phyloP scores from a whole-genome alignment of 768 basidiomycete species.

The Boletus subcaerulescens region DNA sequence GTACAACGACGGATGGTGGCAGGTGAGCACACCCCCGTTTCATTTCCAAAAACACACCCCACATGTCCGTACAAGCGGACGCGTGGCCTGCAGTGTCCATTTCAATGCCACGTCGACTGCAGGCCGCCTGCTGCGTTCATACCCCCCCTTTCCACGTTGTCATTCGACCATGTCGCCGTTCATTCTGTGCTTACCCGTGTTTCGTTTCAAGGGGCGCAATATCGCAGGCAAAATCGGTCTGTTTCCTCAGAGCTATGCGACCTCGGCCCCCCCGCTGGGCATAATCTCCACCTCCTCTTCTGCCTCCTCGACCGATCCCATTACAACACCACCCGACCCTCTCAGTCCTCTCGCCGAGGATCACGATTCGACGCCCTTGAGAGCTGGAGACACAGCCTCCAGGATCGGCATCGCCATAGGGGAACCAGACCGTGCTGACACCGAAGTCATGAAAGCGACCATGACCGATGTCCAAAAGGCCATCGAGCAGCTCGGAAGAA shows the following conservation, averaged over 20 bases:
- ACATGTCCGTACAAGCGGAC: neutral
- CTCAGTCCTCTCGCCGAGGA: slow-evolving; percentile 50
- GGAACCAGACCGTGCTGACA: slow-evolving; percentile 29
- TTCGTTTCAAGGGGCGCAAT: slow-evolving; percentile 69
- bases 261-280: slow-evolving; percentile 46
- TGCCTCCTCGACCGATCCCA: slow-evolving; percentile 24
- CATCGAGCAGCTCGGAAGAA: slow-evolving; percentile 77
- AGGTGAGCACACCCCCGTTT: slow-evolving; percentile 39
- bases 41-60: slow-evolving; percentile 7
- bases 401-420: slow-evolving; percentile 27
- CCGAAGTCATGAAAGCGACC: slow-evolving; percentile 78
- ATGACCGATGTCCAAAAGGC: slow-evolving; percentile 89
- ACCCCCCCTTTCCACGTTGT: slow-evolving; percentile 17
- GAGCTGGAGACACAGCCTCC: slow-evolving; percentile 20
- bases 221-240: slow-evolving; percentile 78
- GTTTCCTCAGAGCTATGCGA: slow-evolving; percentile 89
- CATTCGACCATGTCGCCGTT: slow-evolving; percentile 21
- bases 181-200: slow-evolving; percentile 22
- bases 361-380: slow-evolving; percentile 38
- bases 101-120: neutral
- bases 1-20: slow-evolving; percentile 97
- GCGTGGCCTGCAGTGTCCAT: slow-evolving; percentile 7
- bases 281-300: slow-evolving; percentile 26
- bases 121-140: slow-evolving; percentile 3
- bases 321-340: slow-evolving; percentile 19